Percentiles rank a stretch among this genome's conserved stretches.
Evolutionary conservation across 805 yeast genomes (phyloP).

Genomic region (Hanseniaspora lachancei): DNA sequence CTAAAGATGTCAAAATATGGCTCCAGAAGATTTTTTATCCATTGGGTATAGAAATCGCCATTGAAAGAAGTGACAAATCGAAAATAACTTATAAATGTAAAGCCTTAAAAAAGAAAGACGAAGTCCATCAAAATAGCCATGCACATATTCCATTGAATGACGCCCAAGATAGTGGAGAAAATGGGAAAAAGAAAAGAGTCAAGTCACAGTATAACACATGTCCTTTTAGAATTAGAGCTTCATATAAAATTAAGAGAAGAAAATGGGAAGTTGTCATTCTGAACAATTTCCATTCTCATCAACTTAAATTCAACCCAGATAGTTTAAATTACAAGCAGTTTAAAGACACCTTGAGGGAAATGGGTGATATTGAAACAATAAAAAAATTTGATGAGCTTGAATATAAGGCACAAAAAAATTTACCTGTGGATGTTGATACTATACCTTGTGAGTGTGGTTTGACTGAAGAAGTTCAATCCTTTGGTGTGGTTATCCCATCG

Average conservation of each 20-base stretch:
- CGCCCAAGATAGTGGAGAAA: neutral
- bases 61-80: conserved; percentile 47
- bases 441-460: conserved; percentile 30
- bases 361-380: conserved; percentile 24
- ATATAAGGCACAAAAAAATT: conserved; percentile 23
- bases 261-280: conserved; percentile 51
- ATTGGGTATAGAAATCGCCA: conserved; percentile 43
- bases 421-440: conserved; percentile 24
- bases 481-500: conserved; percentile 26
- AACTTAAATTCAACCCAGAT: conserved; percentile 27
- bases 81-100: conserved; percentile 54
- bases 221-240: conserved; percentile 55
- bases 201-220: conserved; percentile 33
- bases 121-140: conserved; percentile 13
- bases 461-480: conserved; percentile 27
- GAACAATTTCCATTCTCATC: conserved; percentile 49
- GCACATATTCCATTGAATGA: conserved; percentile 3
- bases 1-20: conserved; percentile 50
- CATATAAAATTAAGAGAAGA: conserved; percentile 38
- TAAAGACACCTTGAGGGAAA: conserved; percentile 21
- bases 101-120: conserved; percentile 22
- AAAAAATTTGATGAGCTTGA: conserved; percentile 28
- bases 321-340: conserved; percentile 28
- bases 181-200: conserved; percentile 19
- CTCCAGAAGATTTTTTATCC: conserved; percentile 35